A percentile compares a stretch with the other conserved stretches of the same genome.
Evolutionary conservation across 139 green algal genomes (phyloP).

Genomic region (Chlorella sp.): DNA sequence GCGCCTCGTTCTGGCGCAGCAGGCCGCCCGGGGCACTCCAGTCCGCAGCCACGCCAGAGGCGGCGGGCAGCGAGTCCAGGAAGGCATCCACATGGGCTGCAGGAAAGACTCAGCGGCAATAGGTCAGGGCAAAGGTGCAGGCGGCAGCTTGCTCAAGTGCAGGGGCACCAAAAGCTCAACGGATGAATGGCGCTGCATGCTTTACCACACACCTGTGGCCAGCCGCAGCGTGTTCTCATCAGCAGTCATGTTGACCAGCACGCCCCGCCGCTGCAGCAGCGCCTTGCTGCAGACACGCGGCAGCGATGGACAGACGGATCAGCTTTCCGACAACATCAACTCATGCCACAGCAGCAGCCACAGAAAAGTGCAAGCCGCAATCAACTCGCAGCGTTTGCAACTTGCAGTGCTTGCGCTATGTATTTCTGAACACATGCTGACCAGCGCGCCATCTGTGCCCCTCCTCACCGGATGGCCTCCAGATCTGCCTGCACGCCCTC

Average conservation of each 20-base stretch:
- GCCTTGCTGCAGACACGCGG: slow-evolving; percentile 42
- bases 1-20: slow-evolving; percentile 82
- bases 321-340: not conserved
- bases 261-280: slow-evolving; percentile 83
- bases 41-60: slow-evolving; percentile 13
- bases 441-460: not conserved
- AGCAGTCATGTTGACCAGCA: slow-evolving; percentile 95
- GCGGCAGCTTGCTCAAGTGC: too few species aligned
- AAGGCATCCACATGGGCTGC: slow-evolving; percentile 74
- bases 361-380: too few species aligned
- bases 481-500: slow-evolving; percentile 80
- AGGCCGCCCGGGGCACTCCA: slow-evolving; percentile 54
- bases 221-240: slow-evolving; percentile 82
- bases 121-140: not conserved
- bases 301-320: not conserved
- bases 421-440: too few species aligned
- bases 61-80: slow-evolving; percentile 80
- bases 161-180: too few species aligned
- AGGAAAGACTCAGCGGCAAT: too few species aligned
- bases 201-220: slow-evolving; percentile 26
- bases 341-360: too few species aligned
- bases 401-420: too few species aligned
- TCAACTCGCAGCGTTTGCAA: too few species aligned
- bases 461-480: slow-evolving; percentile 54
- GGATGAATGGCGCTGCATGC: too few species aligned